These are phyloP conservation scores for Nakazawaea holstii DNA, from an alignment of 805 yeast species.

Conservation along the genomic window DNA sequence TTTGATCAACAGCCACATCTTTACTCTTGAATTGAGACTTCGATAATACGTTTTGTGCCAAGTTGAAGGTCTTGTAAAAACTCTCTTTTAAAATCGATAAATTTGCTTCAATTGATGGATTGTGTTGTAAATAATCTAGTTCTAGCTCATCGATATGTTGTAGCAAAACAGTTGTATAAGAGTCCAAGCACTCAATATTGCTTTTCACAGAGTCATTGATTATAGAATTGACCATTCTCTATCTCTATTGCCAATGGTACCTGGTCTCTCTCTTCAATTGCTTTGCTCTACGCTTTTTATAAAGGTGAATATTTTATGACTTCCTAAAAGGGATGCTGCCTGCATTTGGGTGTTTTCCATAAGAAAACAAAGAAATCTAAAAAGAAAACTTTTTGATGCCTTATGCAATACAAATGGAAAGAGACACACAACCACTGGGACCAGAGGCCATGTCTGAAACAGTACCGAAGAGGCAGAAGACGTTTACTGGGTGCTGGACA, in stretches of 20 bases:
- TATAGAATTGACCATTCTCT: slow-evolving; percentile 4
- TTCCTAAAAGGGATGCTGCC: neutral
- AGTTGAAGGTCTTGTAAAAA: slow-evolving; percentile 2
- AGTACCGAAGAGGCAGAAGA: slow-evolving; percentile 46
- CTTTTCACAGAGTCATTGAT: slow-evolving; percentile 5
- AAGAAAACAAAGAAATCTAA: neutral
- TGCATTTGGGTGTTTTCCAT: neutral
- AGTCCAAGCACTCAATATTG: slow-evolving; percentile 4
- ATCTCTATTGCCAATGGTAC: no score
- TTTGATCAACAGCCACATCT: neutral
- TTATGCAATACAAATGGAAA: no score
- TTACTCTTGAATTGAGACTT: neutral
- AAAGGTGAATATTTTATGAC: neutral
- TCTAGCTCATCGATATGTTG: neutral
- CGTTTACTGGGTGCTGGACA: slow-evolving; percentile 86
- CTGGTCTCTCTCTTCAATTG: no score
- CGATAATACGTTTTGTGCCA: neutral
- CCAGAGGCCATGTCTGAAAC: neutral
- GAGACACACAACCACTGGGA: neutral
- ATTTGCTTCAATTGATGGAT: neutral
- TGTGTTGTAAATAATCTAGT: neutral
- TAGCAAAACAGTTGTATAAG: neutral
- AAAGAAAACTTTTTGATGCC: neutral
- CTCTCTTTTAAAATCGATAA: neutral
- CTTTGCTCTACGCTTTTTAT: no score